A percentile compares a stretch with the other conserved stretches of the same genome.
phyloP scores from a whole-genome alignment of 305 asterid species.

The Solanum hybrid region DNA sequence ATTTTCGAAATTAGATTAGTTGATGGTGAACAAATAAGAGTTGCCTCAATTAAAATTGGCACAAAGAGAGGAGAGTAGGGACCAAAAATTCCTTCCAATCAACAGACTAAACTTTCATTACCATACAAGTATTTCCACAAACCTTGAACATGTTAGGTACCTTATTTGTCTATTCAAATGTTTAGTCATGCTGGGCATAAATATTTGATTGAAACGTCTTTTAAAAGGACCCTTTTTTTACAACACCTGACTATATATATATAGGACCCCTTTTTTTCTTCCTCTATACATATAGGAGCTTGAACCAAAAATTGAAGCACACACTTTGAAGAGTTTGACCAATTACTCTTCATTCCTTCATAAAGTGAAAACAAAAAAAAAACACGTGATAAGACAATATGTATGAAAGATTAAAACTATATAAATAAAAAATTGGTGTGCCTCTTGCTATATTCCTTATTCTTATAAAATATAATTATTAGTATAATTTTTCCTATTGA shows the following conservation, averaged over 20 bases:
- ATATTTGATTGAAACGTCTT: not conserved
- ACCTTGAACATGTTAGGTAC: not conserved
- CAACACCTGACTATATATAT: not conserved
- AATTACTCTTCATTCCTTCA: not conserved
- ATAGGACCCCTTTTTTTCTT: not conserved
- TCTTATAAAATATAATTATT: not conserved
- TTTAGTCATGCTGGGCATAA: not conserved
- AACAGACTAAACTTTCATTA: not conserved
- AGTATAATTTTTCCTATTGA: not conserved
- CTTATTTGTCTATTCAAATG: not conserved
- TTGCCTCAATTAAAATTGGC: not conserved
- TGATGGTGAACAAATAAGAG: not conserved
- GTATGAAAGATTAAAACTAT: not conserved
- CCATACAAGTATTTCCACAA: not conserved
- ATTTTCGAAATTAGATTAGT: not conserved
- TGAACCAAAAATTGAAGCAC: not conserved
- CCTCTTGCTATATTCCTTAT: not conserved
- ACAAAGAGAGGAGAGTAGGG: not conserved
- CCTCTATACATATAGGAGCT: not conserved
- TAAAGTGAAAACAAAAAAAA: not conserved
- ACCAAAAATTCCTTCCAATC: not conserved
- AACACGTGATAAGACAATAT: not conserved
- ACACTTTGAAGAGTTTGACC: not conserved
- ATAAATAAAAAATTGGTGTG: not conserved
- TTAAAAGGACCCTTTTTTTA: not conserved